phyloP scores from a whole-genome alignment of 2,329 filamentous ascomycete species.

The Neophaeococcomyces mojaviensis region DNA sequence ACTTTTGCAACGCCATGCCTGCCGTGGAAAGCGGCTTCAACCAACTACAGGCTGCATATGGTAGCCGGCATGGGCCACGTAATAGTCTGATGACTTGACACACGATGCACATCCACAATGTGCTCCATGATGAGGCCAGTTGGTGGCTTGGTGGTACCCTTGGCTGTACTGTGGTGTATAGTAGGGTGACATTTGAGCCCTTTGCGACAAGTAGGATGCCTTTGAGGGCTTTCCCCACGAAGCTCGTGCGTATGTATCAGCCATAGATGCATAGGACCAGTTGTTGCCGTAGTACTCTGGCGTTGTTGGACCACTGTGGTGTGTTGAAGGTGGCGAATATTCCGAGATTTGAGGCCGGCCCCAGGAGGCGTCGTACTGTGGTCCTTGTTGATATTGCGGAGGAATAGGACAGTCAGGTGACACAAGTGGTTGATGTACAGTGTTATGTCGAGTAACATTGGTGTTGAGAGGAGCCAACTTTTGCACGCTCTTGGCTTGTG shows the following conservation, averaged over 20 bases:
- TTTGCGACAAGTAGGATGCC: constrained; percentile 17
- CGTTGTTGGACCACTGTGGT: constrained; percentile 41
- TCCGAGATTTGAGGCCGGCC: constrained; percentile 42
- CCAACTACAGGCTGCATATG: constrained; percentile 22
- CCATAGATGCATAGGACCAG: constrained; percentile 37
- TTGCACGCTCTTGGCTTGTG: constrained; percentile 37
- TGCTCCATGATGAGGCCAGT: constrained; percentile 40
- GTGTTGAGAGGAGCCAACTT: constrained; percentile 59
- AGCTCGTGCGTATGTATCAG: constrained; percentile 29
- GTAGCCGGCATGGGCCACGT: constrained; percentile 30
- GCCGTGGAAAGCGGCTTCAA: constrained; percentile 2
- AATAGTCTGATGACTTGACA: constrained; percentile 41
- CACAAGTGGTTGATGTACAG: constrained; percentile 42
- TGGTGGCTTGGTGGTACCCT: constrained; percentile 36
- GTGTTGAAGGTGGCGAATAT: constrained; percentile 44
- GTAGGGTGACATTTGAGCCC: constrained; percentile 16
- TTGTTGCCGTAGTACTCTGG: constrained; percentile 40
- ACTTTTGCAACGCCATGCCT: not conserved
- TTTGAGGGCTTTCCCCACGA: constrained; percentile 22
- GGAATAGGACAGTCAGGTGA: constrained; percentile 42
- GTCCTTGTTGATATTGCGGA: constrained; percentile 43
- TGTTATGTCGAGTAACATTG: constrained; percentile 47
- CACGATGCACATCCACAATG: constrained; percentile 44
- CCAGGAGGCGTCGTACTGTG: constrained; percentile 44
- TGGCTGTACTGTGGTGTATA: constrained; percentile 23